Evolutionary conservation across 352 stramenopile genomes (phyloP), one percentile per base, ranked within the genome.

Genomic region (Phytophthora cactorum): DNA sequence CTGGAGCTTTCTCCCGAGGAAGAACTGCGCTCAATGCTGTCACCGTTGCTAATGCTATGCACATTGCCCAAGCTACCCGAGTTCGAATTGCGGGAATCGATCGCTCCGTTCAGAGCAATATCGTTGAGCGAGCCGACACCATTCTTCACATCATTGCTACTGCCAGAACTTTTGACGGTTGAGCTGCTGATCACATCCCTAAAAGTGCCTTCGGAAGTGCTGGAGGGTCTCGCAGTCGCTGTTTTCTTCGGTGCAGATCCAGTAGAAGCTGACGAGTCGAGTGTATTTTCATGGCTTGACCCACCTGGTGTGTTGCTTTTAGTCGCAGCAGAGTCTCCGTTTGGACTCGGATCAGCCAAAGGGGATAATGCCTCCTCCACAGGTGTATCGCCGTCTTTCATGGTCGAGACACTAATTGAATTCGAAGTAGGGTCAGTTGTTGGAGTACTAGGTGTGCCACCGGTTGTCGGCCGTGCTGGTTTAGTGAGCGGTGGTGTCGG

Each of bases 151-250:
- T 29, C n/a, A 5, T 29, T 28, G 43, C 43, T 49, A 6, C 43
- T 12, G 17, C 22, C 47, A 12, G 14, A 27, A 28, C 14, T 53
- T 17, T n/a, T 54, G 29, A 41, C 1, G 28, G 11, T 29, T 43
- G 15, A 41, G 47, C 47, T 54, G 15, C 28, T 15, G 25, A 54
- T 31, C 4, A 41, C 47, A 27, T 41, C 14, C 15, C 47, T n/a
- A 41, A 54, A 41, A 5, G n/a, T 54, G 7, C 28, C 47, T 29
- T 29, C 43, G 43, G 43, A 49, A 49, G 43, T 49, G 43, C 43
- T 12, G 17, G 43, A 27, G 5, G 10, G 7, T 39, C 34, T 39
- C 8, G 34, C 7, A 49, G 5, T 41, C 28, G 47, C 29, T 25
- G 11, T 34, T 34, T 17, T 11, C 5, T 12, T 38, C 10, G 28